Conservation (phyloP, 2,329 filamentous ascomycete species). For the Colletotrichum echinochloae region DNA sequence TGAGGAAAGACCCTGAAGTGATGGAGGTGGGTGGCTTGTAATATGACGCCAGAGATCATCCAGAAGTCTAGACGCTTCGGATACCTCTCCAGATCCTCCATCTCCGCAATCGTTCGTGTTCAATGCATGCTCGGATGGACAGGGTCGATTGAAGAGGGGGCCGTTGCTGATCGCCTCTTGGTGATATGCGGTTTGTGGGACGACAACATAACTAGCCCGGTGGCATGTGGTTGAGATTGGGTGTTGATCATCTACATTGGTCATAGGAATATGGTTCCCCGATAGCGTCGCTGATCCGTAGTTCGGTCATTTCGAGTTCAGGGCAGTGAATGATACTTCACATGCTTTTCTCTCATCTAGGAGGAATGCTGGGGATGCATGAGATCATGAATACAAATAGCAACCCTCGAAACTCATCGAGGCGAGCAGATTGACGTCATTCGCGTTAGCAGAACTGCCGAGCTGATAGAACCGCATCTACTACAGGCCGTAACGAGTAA, state of each 20-base stretch:
- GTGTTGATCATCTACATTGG: neutral
- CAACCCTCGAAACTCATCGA: neutral
- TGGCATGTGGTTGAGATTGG: neutral
- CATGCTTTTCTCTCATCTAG: neutral
- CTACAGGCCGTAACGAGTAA: neutral
- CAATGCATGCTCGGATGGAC: neutral
- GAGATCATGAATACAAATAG: neutral
- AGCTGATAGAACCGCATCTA: neutral
- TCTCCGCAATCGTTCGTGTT: neutral
- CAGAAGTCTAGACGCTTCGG: slow-evolving; percentile 19
- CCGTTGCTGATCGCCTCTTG: slow-evolving; percentile 10
- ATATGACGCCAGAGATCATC: slow-evolving; percentile 38
- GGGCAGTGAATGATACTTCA: slow-evolving; percentile 3
- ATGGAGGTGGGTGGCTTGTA: neutral
- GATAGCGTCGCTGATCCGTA: slow-evolving; percentile 2
- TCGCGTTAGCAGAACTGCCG: no score
- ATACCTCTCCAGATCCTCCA: neutral
- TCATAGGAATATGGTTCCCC: neutral
- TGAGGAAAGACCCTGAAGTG: slow-evolving; percentile 27
- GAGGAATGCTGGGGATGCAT: neutral
- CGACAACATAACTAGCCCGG: no score
- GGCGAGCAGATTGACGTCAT: neutral
- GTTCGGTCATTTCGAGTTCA: slow-evolving; percentile 8
- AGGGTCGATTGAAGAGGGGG: neutral
- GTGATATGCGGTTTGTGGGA: neutral